These are phyloP conservation scores for Fusarium verticillioides DNA, from an alignment of 2,329 filamentous ascomycete species.

Conservation along the genomic window DNA sequence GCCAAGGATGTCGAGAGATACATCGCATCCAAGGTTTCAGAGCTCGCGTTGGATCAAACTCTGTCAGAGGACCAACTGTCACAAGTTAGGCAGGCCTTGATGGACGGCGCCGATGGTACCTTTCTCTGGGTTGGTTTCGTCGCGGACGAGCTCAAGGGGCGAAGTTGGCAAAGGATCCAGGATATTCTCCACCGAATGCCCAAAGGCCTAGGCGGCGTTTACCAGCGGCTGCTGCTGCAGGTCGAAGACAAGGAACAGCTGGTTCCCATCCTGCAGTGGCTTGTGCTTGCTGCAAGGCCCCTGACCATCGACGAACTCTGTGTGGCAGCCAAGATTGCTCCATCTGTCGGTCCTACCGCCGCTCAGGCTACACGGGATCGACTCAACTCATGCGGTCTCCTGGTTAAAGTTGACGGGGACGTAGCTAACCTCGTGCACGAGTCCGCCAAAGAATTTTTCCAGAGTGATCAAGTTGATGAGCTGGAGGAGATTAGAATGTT, in stretches of 20 bases:
- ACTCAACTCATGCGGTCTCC: neutral
- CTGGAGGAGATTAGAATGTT: neutral
- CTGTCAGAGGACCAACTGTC: neutral
- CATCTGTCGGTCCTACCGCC: neutral
- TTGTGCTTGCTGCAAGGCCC: neutral
- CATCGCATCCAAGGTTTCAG: neutral
- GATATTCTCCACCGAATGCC: neutral
- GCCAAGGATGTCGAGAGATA: neutral
- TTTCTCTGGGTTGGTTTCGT: constrained; percentile 5
- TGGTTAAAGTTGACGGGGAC: neutral
- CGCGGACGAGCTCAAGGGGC: neutral
- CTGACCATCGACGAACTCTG: neutral
- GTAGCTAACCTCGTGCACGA: constrained; percentile 1
- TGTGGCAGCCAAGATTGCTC: neutral
- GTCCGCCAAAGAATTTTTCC: constrained; percentile 2
- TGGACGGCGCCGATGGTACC: neutral
- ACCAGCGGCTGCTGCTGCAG: constrained; percentile 2
- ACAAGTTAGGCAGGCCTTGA: neutral
- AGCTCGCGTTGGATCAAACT: neutral
- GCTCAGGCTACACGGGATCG: neutral
- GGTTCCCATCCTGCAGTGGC: neutral
- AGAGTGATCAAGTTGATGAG: neutral
- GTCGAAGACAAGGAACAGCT: neutral
- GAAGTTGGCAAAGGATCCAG: neutral
- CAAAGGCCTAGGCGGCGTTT: neutral